Conservation (phyloP, 2,329 filamentous ascomycete species). For the Dichotomopilus funicola region DNA sequence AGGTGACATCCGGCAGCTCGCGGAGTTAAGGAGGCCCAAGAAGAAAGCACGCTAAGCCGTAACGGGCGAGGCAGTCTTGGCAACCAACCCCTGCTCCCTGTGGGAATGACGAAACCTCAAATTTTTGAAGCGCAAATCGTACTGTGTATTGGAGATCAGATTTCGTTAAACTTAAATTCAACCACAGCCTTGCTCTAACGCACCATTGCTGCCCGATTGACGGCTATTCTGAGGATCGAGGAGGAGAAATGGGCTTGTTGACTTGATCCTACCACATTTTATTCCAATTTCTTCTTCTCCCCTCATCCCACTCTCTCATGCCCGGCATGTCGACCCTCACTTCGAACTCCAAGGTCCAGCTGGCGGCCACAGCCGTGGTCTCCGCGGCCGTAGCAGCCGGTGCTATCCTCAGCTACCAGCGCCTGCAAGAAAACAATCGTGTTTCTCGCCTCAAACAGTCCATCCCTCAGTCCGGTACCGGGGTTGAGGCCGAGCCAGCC, state of each 20-base stretch:
- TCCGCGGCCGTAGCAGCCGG: constrained; percentile 55
- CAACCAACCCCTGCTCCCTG: constrained; percentile 4
- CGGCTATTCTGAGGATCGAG: background rate
- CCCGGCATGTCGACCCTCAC: constrained; percentile 35
- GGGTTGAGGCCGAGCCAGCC: constrained; percentile 26
- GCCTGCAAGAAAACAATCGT: constrained; percentile 47
- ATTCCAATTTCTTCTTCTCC: background rate
- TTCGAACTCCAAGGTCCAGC: constrained; percentile 48
- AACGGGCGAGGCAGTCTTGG: background rate
- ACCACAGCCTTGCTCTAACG: background rate
- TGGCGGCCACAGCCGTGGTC: constrained; percentile 63
- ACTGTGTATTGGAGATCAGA: background rate
- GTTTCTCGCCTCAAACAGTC: constrained; percentile 53
- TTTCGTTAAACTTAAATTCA: constrained; percentile 5
- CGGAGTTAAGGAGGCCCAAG: background rate
- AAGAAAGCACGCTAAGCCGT: background rate
- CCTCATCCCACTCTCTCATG: background rate
- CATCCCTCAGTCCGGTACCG: constrained; percentile 40
- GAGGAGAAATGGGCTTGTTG: background rate
- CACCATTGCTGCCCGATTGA: background rate
- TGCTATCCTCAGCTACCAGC: constrained; percentile 57
- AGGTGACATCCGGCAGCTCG: too few species aligned
- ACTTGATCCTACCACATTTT: too few species aligned
- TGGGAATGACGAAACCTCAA: constrained; percentile 3
- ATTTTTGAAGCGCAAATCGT: background rate